Base-by-base conservation (phyloP, 2,329 filamentous ascomycete genomes). In the Coniochaeta hoffmannii region DNA sequence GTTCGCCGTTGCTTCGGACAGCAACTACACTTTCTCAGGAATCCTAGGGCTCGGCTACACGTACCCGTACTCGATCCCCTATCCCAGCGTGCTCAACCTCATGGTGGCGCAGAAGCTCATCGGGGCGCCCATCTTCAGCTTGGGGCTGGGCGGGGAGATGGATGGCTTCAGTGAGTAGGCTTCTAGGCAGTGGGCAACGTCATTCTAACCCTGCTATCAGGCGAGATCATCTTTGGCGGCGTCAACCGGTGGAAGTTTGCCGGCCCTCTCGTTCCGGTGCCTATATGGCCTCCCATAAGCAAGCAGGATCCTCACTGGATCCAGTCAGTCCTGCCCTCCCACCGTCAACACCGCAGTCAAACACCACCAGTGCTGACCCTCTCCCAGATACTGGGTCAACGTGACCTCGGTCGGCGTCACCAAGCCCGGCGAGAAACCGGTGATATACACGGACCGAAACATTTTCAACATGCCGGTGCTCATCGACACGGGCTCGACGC, bases 401-500 rank as follows among this genome's bases (percentile, higher is more conserved):
- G 53, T 72, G 30, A 73, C 69, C 1, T 72, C 69, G 0, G 56
- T 72, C 15, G 66, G 65, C 22, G 63, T 69, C 50, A 68, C 66
- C 12, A 64, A 59, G 35, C 68, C 69, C 0, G 60, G 59, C 9
- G 57, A 64, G 10, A 38, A 55, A 5, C 57, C 63, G 15, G 60
- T 61, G 11, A 60, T 60, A n/a, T 63, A 67, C 51, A 71, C 68
- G 6, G 31, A 34, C 36, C 54, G 52, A 10, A 58, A 56, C 38
- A 55, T 63, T 30, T 74, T 72, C 55, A 71, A 71, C 24, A 65
- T 73, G 17, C 71, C 74, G 34, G 77, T 76, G 38, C 70, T 83
- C n/a, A 73, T 86, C 28, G 82, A 86, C 66, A 82, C 80, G 3
- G 85, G 85, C 31, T 85, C 80, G 31, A 85, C 81, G 15, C 73